Evolutionary conservation across 495 filamentous ascomycete genomes (phyloP).

Genomic region (Niebla homalea): DNA sequence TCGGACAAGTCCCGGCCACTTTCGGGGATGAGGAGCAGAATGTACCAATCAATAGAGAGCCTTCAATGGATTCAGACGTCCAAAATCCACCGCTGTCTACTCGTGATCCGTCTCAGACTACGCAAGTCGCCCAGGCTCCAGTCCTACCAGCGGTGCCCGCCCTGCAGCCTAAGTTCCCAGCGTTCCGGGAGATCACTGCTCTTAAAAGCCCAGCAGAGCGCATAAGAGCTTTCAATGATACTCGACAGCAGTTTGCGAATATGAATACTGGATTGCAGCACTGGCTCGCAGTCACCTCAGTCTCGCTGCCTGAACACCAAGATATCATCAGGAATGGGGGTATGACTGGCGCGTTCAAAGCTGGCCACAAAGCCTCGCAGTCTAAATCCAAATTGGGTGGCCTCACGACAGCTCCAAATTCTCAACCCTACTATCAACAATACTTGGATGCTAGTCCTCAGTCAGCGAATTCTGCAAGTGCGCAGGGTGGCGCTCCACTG

Average conservation of each 20-base stretch:
- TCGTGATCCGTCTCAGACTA: neutral
- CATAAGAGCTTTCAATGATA: constrained; percentile 54
- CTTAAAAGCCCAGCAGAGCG: constrained; percentile 48
- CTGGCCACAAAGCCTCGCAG: constrained; percentile 22
- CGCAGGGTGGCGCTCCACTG: constrained; percentile 25
- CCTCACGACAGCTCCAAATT: constrained; percentile 21
- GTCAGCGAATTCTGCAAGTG: constrained; percentile 20
- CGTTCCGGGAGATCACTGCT: constrained; percentile 62
- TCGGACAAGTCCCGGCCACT: no score
- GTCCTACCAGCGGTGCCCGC: constrained; percentile 15
- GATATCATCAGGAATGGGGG: constrained; percentile 28
- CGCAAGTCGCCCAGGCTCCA: neutral
- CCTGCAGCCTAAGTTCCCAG: constrained; percentile 27
- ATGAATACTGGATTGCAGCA: constrained; percentile 60
- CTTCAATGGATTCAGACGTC: neutral
- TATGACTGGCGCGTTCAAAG: constrained; percentile 17
- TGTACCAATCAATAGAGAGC: no score
- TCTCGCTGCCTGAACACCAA: constrained; percentile 38
- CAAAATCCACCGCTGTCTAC: neutral
- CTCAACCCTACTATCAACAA: constrained; percentile 40
- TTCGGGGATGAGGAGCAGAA: no score
- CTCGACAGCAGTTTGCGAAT: constrained; percentile 52
- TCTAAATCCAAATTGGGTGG: constrained; percentile 34
- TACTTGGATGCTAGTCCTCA: constrained; percentile 28
- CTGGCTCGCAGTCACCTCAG: constrained; percentile 48